Conservation (phyloP, 140 eudicot genomes). For the Anethum foeniculum region DNA sequence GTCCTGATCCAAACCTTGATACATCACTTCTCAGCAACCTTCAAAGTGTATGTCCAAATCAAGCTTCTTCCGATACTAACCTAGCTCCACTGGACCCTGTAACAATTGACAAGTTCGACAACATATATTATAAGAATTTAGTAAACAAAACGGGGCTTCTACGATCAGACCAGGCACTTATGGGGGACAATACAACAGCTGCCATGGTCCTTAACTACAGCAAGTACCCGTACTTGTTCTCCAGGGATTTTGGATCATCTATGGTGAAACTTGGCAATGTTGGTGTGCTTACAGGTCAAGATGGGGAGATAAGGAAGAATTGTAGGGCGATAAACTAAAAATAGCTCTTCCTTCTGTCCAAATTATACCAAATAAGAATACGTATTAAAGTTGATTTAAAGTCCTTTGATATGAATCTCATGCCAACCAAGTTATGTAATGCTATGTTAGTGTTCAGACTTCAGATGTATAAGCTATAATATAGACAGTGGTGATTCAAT, state of each 20-base stretch:
- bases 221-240: slow-evolving; percentile 42
- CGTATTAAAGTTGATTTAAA: not conserved
- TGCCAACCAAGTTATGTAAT: not conserved
- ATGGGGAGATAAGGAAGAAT: slow-evolving; percentile 63
- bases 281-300: slow-evolving; percentile 56
- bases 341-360: not conserved
- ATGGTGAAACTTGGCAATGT: slow-evolving; percentile 58
- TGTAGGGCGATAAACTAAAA: slow-evolving; percentile 54
- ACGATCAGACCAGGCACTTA: slow-evolving; percentile 69
- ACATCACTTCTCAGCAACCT: slow-evolving; percentile 42
- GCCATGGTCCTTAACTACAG: slow-evolving; percentile 45
- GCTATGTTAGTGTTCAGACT: not conserved
- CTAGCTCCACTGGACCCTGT: slow-evolving; percentile 49
- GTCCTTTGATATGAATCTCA: not conserved
- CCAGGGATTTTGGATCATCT: slow-evolving; percentile 51
- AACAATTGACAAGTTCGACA: slow-evolving; percentile 57
- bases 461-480: not conserved
- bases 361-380: not conserved
- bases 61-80: slow-evolving; percentile 45
- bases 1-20: slow-evolving; percentile 63
- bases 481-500: too few relatives aligned
- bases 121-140: slow-evolving; percentile 42
- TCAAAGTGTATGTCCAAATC: slow-evolving; percentile 57
- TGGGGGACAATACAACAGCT: slow-evolving; percentile 46
- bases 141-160: slow-evolving; percentile 58